Conservation (phyloP, 345 rosid species). For the Lepidium africanum region DNA sequence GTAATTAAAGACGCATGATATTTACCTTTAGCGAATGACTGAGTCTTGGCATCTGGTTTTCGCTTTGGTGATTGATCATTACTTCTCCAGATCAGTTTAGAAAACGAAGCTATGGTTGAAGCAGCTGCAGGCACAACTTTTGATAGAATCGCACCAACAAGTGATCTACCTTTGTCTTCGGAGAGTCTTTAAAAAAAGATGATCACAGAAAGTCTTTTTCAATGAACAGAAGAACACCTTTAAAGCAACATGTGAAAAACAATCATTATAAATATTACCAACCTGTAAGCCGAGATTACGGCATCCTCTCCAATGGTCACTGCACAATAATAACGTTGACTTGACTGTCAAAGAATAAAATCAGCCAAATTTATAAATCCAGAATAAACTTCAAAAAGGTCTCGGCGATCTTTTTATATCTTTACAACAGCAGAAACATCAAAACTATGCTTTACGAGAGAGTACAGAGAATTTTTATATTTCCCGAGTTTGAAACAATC, state of each 20-base stretch:
- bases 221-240: background rate
- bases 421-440: background rate
- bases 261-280: background rate
- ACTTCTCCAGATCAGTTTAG: slow-evolving; percentile 89
- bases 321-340: slow-evolving; percentile 87
- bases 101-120: slow-evolving; percentile 84
- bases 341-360: slow-evolving; percentile 98
- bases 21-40: slow-evolving; percentile 83
- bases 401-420: slow-evolving; percentile 8
- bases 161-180: slow-evolving; percentile 77
- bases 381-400: slow-evolving; percentile 37
- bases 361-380: slow-evolving; percentile 78
- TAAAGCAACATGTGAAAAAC: background rate
- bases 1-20: background rate
- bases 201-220: background rate
- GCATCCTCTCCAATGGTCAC: slow-evolving; percentile 92
- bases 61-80: slow-evolving; percentile 41
- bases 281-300: slow-evolving; percentile 96
- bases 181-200: slow-evolving; percentile 56
- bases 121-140: slow-evolving; percentile 91
- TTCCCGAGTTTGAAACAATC: background rate
- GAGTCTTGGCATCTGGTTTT: slow-evolving; percentile 63
- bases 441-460: background rate
- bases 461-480: background rate
- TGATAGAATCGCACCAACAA: slow-evolving; percentile 87